A percentile compares a stretch with the other conserved stretches of the same genome.
Evolutionary conservation across 768 basidiomycete genomes (phyloP).

Genomic region (Gautieria morchelliformis): DNA sequence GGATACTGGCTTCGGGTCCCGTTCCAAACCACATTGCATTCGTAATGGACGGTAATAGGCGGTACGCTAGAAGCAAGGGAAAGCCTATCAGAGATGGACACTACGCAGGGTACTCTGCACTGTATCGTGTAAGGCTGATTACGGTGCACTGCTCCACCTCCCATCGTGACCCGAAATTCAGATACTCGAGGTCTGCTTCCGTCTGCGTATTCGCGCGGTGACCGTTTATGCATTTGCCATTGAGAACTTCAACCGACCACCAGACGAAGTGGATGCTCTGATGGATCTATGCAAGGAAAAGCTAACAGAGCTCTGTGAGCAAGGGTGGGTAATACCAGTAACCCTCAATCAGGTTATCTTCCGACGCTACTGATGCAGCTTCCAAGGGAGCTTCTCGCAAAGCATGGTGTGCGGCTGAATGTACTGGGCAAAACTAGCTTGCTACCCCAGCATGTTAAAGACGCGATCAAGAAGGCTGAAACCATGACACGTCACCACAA

Average conservation of each 20-base stretch:
- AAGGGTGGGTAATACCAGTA: slow-evolving; percentile 53
- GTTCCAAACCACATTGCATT: slow-evolving; percentile 87
- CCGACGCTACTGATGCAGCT: not conserved
- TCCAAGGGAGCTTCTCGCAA: slow-evolving; percentile 52
- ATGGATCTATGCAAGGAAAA: slow-evolving; percentile 79
- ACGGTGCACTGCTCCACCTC: not conserved
- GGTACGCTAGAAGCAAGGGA: slow-evolving; percentile 68
- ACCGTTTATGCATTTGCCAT: slow-evolving; percentile 97
- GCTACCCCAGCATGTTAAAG: slow-evolving; percentile 69
- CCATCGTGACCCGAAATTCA: slow-evolving; percentile 21
- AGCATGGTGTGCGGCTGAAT: slow-evolving; percentile 77
- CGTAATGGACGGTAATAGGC: slow-evolving; percentile 94
- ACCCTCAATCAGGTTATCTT: not conserved
- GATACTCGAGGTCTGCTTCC: slow-evolving; percentile 80
- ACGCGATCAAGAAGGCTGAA: slow-evolving; percentile 63
- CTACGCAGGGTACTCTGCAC: slow-evolving; percentile 68
- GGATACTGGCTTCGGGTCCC: slow-evolving; percentile 70
- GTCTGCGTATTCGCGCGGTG: slow-evolving; percentile 72
- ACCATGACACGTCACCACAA: slow-evolving; percentile 64
- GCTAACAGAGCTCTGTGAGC: slow-evolving; percentile 64
- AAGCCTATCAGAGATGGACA: slow-evolving; percentile 73
- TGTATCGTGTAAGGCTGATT: slow-evolving; percentile 54
- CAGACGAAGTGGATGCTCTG: slow-evolving; percentile 77
- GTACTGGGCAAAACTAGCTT: slow-evolving; percentile 68
- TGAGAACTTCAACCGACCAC: slow-evolving; percentile 88